phyloP scores from a whole-genome alignment of 257 asterid species.

The Pogostemon cablin region DNA sequence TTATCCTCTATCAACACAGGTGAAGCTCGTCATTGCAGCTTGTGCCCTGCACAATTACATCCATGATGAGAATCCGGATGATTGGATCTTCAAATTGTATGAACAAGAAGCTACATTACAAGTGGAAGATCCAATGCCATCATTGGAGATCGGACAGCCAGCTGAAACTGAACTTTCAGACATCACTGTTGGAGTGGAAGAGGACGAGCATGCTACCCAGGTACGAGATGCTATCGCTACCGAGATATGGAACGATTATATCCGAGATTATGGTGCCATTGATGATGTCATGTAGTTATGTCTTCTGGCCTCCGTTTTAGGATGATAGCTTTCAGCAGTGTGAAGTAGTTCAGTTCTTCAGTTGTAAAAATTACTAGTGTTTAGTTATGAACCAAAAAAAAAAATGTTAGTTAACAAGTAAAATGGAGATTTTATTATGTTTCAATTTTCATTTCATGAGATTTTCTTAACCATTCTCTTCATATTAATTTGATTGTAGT shows the following conservation, averaged over 20 bases:
- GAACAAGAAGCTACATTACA: conserved; percentile 25
- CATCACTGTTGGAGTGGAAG: conserved; percentile 32
- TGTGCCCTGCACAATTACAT: conserved; percentile 53
- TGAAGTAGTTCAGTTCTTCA: background rate
- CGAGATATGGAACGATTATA: conserved; percentile 44
- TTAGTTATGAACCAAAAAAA: background rate
- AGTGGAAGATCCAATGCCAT: conserved; percentile 41
- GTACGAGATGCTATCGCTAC: conserved; percentile 38
- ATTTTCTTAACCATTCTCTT: background rate
- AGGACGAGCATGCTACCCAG: conserved; percentile 32
- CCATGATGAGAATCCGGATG: conserved; percentile 40
- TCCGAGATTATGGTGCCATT: conserved; percentile 31
- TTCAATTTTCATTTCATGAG: too few relatives aligned
- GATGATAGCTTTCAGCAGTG: background rate
- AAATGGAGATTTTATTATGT: background rate
- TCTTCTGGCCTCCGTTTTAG: background rate
- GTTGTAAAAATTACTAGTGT: background rate
- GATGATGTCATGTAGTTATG: conserved; percentile 33
- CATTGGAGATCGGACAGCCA: conserved; percentile 34
- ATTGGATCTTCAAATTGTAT: conserved; percentile 43
- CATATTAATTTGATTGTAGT: background rate
- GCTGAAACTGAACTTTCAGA: conserved; percentile 30
- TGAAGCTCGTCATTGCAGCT: conserved; percentile 51
- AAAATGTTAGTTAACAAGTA: background rate
- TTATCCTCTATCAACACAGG: conserved; percentile 49